Evolutionary conservation across 1,284 basidiomycete genomes (phyloP).

Genomic region (Ustilago tritici): DNA sequence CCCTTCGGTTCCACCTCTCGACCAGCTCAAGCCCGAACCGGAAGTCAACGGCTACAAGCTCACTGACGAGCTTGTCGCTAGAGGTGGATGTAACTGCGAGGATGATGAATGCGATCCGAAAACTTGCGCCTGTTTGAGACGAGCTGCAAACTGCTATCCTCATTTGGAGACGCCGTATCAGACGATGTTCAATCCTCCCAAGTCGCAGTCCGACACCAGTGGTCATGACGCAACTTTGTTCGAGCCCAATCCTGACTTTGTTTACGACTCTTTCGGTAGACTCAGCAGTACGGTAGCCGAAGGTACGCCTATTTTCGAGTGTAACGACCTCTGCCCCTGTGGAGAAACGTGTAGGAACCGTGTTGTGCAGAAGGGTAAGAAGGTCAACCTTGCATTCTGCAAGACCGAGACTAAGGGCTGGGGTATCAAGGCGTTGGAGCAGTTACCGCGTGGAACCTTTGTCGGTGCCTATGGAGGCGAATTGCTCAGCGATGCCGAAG

Average conservation of each 20-base stretch:
- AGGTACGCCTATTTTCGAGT: constrained; percentile 81
- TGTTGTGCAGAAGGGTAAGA: constrained; percentile 85
- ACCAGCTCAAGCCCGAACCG: constrained; percentile 8
- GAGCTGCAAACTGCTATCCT: constrained; percentile 33
- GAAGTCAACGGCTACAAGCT: constrained; percentile 29
- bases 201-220: background rate
- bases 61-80: constrained; percentile 35
- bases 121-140: constrained; percentile 48
- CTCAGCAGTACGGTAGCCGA: constrained; percentile 12
- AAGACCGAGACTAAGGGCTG: constrained; percentile 77
- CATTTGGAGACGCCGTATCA: constrained; percentile 15
- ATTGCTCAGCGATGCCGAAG: constrained; percentile 78
- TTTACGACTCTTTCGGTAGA: constrained; percentile 39
- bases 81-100: constrained; percentile 46
- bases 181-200: constrained; percentile 11
- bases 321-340: constrained; percentile 84
- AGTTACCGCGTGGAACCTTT: constrained; percentile 76
- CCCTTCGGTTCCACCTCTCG: constrained; percentile 21
- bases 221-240: background rate
- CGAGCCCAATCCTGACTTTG: constrained; percentile 17
- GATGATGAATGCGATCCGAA: constrained; percentile 51
- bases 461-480: constrained; percentile 89
- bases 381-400: constrained; percentile 72
- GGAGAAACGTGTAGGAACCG: constrained; percentile 82
- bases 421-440: constrained; percentile 72